Conservation (phyloP, 2,329 filamentous ascomycete species). For the Aspergillus sp. region DNA sequence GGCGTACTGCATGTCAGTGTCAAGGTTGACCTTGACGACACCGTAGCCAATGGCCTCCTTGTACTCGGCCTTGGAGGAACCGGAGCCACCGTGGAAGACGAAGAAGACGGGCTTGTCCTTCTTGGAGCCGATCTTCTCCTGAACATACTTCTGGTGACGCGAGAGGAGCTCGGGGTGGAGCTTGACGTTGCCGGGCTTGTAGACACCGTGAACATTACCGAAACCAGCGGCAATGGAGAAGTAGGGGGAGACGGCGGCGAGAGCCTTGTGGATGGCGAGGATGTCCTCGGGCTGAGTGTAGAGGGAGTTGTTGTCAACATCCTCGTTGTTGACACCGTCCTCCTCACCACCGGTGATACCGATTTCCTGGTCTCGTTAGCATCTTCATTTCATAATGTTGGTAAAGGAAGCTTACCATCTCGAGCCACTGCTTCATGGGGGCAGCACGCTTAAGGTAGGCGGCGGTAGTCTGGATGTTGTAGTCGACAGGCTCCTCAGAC, state of each 20-base stretch:
- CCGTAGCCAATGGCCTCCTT: slow-evolving; percentile 80
- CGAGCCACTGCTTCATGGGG: slow-evolving; percentile 97
- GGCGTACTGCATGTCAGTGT: slow-evolving; percentile 95
- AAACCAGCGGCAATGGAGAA: slow-evolving; percentile 98
- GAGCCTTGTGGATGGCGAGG: slow-evolving; percentile 79
- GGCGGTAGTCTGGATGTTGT: slow-evolving; percentile 87
- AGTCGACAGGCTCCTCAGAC: slow-evolving; percentile 82
- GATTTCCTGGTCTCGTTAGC: slow-evolving; percentile 53
- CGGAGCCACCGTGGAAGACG: slow-evolving; percentile 98
- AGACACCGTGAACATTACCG: slow-evolving; percentile 98
- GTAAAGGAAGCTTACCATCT: slow-evolving; percentile 64
- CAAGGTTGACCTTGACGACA: slow-evolving; percentile 99
- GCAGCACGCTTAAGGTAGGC: slow-evolving; percentile 90
- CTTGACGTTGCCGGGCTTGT: slow-evolving; percentile 96
- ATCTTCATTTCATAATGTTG: neutral
- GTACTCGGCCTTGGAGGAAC: slow-evolving; percentile 86
- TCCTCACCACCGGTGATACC: slow-evolving; percentile 96
- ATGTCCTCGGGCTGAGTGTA: slow-evolving; percentile 99
- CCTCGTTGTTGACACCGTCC: slow-evolving; percentile 97
- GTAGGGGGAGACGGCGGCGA: slow-evolving; percentile 81
- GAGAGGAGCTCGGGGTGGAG: slow-evolving; percentile 90
- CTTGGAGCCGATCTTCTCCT: slow-evolving; percentile 64
- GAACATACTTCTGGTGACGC: slow-evolving; percentile 93
- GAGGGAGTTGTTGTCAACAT: slow-evolving; percentile 90
- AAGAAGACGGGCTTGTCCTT: slow-evolving; percentile 95